Evolutionary conservation across 306 rosid genomes (phyloP).

Genomic region (Albizia julibrissin): DNA sequence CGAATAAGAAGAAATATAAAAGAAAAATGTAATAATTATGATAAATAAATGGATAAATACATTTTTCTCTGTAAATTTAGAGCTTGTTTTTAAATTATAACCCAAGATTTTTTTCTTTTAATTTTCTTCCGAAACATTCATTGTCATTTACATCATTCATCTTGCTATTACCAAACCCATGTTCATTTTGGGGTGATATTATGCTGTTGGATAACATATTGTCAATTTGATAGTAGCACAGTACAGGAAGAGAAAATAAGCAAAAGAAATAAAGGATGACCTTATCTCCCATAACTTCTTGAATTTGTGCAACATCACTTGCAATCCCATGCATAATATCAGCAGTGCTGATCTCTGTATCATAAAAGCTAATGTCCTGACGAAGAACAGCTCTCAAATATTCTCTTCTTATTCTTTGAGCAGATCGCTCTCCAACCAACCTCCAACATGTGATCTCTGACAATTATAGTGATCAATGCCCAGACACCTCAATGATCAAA

Average conservation of each 20-base stretch:
- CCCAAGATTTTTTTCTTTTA: neutral
- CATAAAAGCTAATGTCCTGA: conserved; percentile 78
- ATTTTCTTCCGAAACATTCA: neutral
- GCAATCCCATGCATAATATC: conserved; percentile 96
- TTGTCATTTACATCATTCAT: neutral
- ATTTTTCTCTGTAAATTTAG: neutral
- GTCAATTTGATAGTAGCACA: neutral
- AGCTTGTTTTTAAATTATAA: neutral
- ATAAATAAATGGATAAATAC: neutral
- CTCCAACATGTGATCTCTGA: conserved; percentile 97
- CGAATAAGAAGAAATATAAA: neutral
- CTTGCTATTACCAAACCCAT: neutral
- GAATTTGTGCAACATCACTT: conserved; percentile 93
- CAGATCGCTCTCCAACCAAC: conserved; percentile 82
- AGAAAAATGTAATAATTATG: neutral
- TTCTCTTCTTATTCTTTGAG: conserved; percentile 75
- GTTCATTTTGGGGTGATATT: neutral
- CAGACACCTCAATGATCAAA: neutral
- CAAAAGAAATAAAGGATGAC: conserved; percentile 33
- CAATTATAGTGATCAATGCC: conserved; percentile 28
- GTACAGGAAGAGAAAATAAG: neutral
- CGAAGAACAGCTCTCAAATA: conserved; percentile 76
- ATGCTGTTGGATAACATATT: neutral
- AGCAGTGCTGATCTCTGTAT: conserved; percentile 66
- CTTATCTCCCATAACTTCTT: conserved; percentile 99